Percentiles rank a stretch among this genome's conserved stretches.
Conservation (phyloP, 1,284 basidiomycete species). For the Cryptococcus jaspeensis region DNA sequence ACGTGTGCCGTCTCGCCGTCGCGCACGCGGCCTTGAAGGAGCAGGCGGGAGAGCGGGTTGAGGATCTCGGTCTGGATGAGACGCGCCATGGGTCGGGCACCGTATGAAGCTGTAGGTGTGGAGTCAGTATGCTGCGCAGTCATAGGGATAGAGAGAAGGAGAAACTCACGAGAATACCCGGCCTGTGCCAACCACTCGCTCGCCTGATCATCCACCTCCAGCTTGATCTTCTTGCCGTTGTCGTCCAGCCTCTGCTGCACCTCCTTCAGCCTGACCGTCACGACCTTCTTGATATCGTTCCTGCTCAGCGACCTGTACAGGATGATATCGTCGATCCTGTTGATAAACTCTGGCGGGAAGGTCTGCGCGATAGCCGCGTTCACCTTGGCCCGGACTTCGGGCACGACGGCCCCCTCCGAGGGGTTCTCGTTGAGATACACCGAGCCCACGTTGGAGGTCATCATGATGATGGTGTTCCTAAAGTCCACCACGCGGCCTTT, state of each 20-base stretch:
- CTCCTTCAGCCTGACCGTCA: constrained; percentile 55
- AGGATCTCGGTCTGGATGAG: constrained; percentile 90
- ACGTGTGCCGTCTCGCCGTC: constrained; percentile 78
- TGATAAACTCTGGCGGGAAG: constrained; percentile 60
- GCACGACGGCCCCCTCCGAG: constrained; percentile 49
- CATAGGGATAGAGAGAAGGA: constrained; percentile 5
- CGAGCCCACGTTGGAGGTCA: constrained; percentile 60
- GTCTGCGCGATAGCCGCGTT: constrained; percentile 54
- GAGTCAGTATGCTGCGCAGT: background rate
- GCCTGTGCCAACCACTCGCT: constrained; percentile 79
- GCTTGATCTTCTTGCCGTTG: constrained; percentile 68
- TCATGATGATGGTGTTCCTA: constrained; percentile 54
- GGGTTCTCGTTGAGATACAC: constrained; percentile 57
- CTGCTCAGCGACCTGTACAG: constrained; percentile 57
- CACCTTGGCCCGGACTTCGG: constrained; percentile 52
- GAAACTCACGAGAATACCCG: constrained; percentile 67
- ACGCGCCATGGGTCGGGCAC: constrained; percentile 87
- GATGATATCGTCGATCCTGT: constrained; percentile 57
- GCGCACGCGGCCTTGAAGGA: constrained; percentile 77
- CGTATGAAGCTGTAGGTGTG: constrained; percentile 60
- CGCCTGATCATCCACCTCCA: constrained; percentile 72
- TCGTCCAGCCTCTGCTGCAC: constrained; percentile 73
- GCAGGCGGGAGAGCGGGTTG: constrained; percentile 83
- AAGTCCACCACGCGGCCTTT: constrained; percentile 52
- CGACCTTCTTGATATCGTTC: constrained; percentile 56